Evolutionary conservation across 768 basidiomycete genomes (phyloP), one percentile per base, ranked within the genome.

Genomic region (Russula sp.): DNA sequence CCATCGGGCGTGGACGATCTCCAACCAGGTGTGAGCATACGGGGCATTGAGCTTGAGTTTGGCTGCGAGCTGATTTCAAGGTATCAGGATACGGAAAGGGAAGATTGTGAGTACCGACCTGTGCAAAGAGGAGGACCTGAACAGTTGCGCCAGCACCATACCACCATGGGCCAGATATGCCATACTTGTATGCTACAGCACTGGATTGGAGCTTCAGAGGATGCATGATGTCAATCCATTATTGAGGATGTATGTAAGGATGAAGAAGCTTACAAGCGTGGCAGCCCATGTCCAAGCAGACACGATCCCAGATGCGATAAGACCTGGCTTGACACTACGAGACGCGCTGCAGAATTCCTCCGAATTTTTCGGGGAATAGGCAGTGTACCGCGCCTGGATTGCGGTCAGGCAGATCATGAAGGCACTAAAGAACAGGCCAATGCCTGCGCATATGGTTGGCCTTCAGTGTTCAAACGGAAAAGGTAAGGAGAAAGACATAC

Each of bases 231-330:
- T 59, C 41, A 66, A 29, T 20, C n/a, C 20, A 29, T 3, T 7
- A 11, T 13, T 36, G 5, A 48, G 42, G 3, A 22, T 1, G 13
- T 43, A 41, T 47, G 7, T 4, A 6, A 11, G 11, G 13, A 13
- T 34, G 36, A n/a, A 39, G 18, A 47, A 46, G 41, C 70, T 20
- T 59, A 86, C 86, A 61, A 90, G 73, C 0, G 88, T 90, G 20
- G 88, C 89, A 3, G 87, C 88, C 81, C 86, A 90, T n/a, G 91
- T 93, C 92, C 93, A 95, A 0, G 93, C 92, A 20, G 86, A 88
- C 22, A 96, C 93, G 61, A 97, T 95, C 1, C 94, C 94, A 34
- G 90, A 84, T 0, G 93, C 93, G 61, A 97, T 94, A 48, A 98
- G 78, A 13, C 94, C 94, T 8, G 95, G 92, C 66, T 94, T 94